These are phyloP conservation scores for Tilletia indica DNA, from an alignment of 1,284 basidiomycete species.

Conservation along the genomic window DNA sequence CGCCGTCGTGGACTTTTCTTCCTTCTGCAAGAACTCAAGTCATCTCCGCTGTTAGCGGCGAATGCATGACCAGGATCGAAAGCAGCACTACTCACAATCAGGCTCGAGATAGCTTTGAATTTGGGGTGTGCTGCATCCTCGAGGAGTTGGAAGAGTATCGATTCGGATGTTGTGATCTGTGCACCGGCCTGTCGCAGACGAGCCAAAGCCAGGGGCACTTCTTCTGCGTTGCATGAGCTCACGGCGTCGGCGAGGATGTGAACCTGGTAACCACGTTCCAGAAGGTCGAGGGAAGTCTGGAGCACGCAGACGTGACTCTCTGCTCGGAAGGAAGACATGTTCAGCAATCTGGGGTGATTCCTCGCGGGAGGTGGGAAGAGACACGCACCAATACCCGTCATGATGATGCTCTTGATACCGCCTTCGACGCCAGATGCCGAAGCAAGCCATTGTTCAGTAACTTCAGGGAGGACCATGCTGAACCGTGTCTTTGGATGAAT, in stretches of 20 bases:
- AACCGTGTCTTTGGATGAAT: conserved; percentile 73
- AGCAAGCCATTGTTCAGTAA: conserved; percentile 62
- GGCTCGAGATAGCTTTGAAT: conserved; percentile 72
- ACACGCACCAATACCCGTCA: conserved; percentile 76
- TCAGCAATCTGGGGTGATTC: conserved; percentile 20
- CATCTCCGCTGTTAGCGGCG: background rate
- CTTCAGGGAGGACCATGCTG: conserved; percentile 75
- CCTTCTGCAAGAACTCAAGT: background rate
- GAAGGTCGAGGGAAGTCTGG: conserved; percentile 73
- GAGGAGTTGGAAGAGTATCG: conserved; percentile 73
- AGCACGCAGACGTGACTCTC: conserved; percentile 85
- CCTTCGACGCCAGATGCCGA: conserved; percentile 25
- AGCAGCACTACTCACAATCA: conserved; percentile 60
- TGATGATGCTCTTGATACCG: conserved; percentile 65
- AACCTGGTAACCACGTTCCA: conserved; percentile 63
- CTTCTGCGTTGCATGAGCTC: conserved; percentile 69
- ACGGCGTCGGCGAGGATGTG: conserved; percentile 79
- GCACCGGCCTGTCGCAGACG: conserved; percentile 74
- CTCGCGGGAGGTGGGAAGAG: background rate
- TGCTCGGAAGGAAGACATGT: conserved; percentile 6
- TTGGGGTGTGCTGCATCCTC: conserved; percentile 66
- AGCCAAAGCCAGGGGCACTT: conserved; percentile 61
- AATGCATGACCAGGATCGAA: background rate
- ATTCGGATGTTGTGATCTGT: conserved; percentile 76
- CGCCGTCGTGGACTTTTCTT: conserved; percentile 1